These are phyloP conservation scores for Penicillium sp. DNA, from an alignment of 2,329 filamentous ascomycete genomes.

Conservation along the genomic window DNA sequence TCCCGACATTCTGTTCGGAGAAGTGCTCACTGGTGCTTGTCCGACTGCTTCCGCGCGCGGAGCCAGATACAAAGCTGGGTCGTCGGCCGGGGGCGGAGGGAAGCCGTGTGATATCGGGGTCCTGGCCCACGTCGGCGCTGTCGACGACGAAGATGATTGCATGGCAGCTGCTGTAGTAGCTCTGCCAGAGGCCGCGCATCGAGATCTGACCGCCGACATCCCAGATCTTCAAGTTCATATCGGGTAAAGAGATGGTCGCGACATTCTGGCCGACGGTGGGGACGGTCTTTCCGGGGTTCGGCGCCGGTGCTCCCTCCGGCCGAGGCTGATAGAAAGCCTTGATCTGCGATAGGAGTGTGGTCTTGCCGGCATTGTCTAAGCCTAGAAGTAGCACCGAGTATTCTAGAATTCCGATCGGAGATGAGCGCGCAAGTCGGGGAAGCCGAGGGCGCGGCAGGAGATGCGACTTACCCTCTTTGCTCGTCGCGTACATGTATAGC, in stretches of 20 bases:
- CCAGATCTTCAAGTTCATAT: slow-evolving; percentile 98
- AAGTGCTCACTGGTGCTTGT: slow-evolving; percentile 22
- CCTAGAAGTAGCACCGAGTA: slow-evolving; percentile 96
- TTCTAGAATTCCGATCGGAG: slow-evolving; percentile 53
- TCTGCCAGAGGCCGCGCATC: slow-evolving; percentile 88
- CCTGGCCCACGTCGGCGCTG: slow-evolving; percentile 79
- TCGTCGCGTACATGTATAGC: slow-evolving; percentile 90
- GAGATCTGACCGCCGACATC: slow-evolving; percentile 92
- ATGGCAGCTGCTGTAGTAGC: slow-evolving; percentile 90
- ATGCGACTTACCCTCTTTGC: slow-evolving; percentile 74
- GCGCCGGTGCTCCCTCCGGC: slow-evolving; percentile 40
- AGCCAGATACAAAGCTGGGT: slow-evolving; percentile 27
- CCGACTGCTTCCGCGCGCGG: slow-evolving; percentile 12
- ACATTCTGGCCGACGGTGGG: slow-evolving; percentile 98
- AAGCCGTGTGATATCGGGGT: slow-evolving; percentile 65
- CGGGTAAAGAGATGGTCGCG: slow-evolving; percentile 80
- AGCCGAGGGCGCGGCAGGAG: neutral
- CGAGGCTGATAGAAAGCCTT: slow-evolving; percentile 70
- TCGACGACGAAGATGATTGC: slow-evolving; percentile 98
- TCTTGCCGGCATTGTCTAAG: slow-evolving; percentile 97
- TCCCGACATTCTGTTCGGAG: slow-evolving; percentile 35
- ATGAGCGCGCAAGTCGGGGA: neutral
- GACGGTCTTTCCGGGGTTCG: slow-evolving; percentile 76
- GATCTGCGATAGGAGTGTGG: slow-evolving; percentile 94
- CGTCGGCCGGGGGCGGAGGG: slow-evolving; percentile 26